Base-by-base conservation (phyloP, 2,329 filamentous ascomycete species). In the Claviceps monticola region DNA sequence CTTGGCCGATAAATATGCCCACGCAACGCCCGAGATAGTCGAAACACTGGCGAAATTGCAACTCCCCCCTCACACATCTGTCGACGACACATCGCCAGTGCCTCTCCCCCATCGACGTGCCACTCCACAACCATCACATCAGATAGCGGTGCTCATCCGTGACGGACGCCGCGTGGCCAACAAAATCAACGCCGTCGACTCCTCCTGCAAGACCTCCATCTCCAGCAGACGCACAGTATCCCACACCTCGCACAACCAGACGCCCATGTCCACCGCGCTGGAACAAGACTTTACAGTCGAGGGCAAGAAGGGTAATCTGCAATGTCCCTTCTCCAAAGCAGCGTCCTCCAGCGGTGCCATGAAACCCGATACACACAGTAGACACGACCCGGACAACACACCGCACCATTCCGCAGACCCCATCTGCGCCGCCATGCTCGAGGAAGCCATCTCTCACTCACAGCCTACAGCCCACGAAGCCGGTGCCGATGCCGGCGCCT, bases 211-310 rank as follows among this genome's bases (percentile, higher is more conserved):
- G 61, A 74, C 69, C 42, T 74, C 68, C 53, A 68, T 61, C 49
- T 76, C 75, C 49, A 78, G 71, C 62, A 71, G 71, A 62, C 70
- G 71, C 54, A 71, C 71, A 9, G 61, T 67, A 39, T 74, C 74
- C 17, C 70, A 68, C 46, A 70, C 70, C 37, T 68, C 67, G 38
- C 68, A 69, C 50, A 67, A 68, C 52, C 66, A 66, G 62, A 81
- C 80, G 17, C 78, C 81, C 55, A 73, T 79, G 64, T 82, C 81
- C 50, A 82, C 78, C 48, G 74, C 80, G 39, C 71, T 95, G 62
- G 90, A 95, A 70, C 85, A 86, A 69, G 90, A 96, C 68, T 96
- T 95, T 61, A 96, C 90, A 17, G 85, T 90, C 37, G 75, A 83
- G 63, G 90, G 90, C 55, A 88, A 82, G 61, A 87, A 85, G 60